These are phyloP conservation scores for Kodamaea kaohsiungensis DNA, from an alignment of 805 yeast genomes.

Conservation along the genomic window DNA sequence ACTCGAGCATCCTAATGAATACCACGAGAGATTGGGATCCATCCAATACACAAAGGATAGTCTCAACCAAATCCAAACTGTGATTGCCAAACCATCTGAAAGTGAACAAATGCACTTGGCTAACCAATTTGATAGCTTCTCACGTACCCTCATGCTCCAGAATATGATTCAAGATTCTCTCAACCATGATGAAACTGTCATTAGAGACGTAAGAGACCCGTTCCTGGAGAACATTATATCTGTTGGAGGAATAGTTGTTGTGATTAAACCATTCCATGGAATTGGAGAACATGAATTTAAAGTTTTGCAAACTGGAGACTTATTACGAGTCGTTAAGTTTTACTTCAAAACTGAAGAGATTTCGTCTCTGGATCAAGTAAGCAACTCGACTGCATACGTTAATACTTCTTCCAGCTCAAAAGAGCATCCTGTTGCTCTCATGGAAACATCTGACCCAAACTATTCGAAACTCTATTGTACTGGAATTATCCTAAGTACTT, in stretches of 20 bases:
- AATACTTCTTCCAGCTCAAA: conserved; percentile 4
- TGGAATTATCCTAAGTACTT: conserved; percentile 32
- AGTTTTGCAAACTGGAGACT: conserved; percentile 31
- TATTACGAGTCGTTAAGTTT: conserved; percentile 29
- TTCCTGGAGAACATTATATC: conserved; percentile 21
- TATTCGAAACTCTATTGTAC: conserved; percentile 27
- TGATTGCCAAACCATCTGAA: conserved; percentile 16
- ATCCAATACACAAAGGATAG: conserved; percentile 7
- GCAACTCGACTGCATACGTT: background rate
- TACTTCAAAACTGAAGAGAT: conserved; percentile 14
- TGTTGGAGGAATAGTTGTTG: conserved; percentile 35
- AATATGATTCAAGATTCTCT: conserved; percentile 19
- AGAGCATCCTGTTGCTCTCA: conserved; percentile 7
- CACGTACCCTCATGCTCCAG: conserved; percentile 30
- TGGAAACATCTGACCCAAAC: conserved; percentile 17
- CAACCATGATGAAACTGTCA: conserved; percentile 14
- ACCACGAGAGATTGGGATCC: conserved; percentile 10
- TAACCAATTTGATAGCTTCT: conserved; percentile 25
- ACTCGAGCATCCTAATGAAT: background rate
- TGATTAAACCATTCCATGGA: conserved; percentile 28
- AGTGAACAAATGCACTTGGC: conserved; percentile 14
- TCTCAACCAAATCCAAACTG: conserved; percentile 10
- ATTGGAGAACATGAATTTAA: conserved; percentile 19
- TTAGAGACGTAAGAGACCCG: conserved; percentile 30
- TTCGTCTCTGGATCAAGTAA: background rate